phyloP scores from a whole-genome alignment of 2,329 filamentous ascomycete genomes.

The Sodiomyces alkalinus region DNA sequence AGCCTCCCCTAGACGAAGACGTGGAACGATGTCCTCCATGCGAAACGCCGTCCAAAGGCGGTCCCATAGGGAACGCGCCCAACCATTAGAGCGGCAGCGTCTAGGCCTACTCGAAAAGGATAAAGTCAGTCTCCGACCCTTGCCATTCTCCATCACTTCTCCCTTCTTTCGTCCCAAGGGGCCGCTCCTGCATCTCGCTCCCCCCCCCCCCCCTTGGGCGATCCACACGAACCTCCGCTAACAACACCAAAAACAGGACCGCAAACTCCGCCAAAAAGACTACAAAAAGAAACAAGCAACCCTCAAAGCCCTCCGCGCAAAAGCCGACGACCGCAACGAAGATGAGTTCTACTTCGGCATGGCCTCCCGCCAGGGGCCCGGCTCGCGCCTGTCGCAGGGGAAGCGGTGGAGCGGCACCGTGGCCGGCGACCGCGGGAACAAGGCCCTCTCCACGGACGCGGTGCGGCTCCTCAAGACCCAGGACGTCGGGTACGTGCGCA shows the following conservation, averaged over 20 bases:
- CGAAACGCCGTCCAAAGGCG: conserved; percentile 59
- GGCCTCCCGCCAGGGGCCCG: conserved; percentile 44
- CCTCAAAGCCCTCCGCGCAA: conserved; percentile 42
- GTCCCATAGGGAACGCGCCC: conserved; percentile 79
- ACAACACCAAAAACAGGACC: conserved; percentile 31
- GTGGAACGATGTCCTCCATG: conserved; percentile 33
- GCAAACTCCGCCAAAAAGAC: conserved; percentile 48
- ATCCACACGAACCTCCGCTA: background rate
- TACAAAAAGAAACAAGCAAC: conserved; percentile 50
- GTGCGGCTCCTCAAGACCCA: conserved; percentile 54
- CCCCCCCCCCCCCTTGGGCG: background rate
- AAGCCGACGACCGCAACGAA: conserved; percentile 51
- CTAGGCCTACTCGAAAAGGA: conserved; percentile 92
- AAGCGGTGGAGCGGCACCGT: conserved; percentile 40
- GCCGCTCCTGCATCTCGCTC: too few relatives aligned
- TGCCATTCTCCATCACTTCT: too few relatives aligned
- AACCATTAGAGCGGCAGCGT: conserved; percentile 68
- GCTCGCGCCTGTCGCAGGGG: conserved; percentile 30
- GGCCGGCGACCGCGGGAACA: conserved; percentile 41
- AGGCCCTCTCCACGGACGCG: conserved; percentile 36
- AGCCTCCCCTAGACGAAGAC: background rate
- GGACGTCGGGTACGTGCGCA: conserved; percentile 49
- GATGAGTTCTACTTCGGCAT: conserved; percentile 63
- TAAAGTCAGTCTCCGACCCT: conserved; percentile 41
- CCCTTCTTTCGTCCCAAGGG: too few relatives aligned